These are phyloP conservation scores for Rhodotorula kratochvilovae DNA, from an alignment of 768 basidiomycete genomes.

Conservation along the genomic window DNA sequence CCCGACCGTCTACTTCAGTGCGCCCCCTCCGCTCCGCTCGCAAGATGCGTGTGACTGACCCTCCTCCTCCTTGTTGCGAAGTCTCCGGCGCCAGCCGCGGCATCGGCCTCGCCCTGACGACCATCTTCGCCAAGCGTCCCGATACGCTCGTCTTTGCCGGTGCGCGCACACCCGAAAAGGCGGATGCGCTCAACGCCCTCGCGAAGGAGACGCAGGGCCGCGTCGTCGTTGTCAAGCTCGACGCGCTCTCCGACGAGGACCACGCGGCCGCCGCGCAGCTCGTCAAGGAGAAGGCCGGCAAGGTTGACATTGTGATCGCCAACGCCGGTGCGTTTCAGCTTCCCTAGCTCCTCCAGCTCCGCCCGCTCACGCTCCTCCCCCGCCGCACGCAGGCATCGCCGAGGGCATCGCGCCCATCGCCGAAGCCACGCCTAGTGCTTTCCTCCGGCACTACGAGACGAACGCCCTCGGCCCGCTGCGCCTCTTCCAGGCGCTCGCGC, in stretches of 20 bases:
- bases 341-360: no score
- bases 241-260: conserved; percentile 20
- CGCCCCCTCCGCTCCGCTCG: background rate
- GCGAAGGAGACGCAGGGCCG: conserved; percentile 8
- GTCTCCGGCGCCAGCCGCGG: conserved; percentile 38
- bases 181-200: conserved; percentile 14
- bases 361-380: no score
- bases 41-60: background rate
- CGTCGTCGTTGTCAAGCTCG: conserved; percentile 34
- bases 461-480: background rate
- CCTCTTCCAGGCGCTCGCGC: background rate
- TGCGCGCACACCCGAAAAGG: conserved; percentile 23
- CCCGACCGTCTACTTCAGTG: background rate
- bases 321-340: conserved; percentile 41
- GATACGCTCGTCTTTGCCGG: conserved; percentile 36
- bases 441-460: background rate
- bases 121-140: background rate
- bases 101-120: conserved; percentile 29
- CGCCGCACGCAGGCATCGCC: background rate
- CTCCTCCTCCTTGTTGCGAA: background rate
- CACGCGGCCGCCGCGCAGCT: conserved; percentile 25
- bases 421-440: fast-evolving
- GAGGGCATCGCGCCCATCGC: background rate
- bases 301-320: conserved; percentile 40
- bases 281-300: conserved; percentile 32